These are phyloP conservation scores for Phytophthora hibernalis DNA, from an alignment of 352 stramenopile species.

Conservation along the genomic window DNA sequence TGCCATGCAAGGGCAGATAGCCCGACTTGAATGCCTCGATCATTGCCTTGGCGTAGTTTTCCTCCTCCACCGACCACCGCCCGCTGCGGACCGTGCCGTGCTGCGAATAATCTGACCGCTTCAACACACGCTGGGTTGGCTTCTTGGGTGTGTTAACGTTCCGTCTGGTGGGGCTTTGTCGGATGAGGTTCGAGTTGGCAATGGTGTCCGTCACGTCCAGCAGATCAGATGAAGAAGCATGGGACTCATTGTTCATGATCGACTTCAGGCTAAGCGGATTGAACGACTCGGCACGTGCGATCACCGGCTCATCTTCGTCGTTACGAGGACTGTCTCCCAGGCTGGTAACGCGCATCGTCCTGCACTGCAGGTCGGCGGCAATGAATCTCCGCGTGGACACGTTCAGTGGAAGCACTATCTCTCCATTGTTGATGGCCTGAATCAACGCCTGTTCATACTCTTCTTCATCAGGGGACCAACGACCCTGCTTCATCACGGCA, in stretches of 20 bases:
- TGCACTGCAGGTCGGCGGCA: conserved; percentile 64
- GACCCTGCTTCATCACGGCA: conserved; percentile 54
- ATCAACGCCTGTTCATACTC: conserved; percentile 66
- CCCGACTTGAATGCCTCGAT: conserved; percentile 81
- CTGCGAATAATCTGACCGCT: conserved; percentile 84
- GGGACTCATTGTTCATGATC: conserved; percentile 79
- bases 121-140: conserved; percentile 59
- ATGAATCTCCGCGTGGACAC: conserved; percentile 67
- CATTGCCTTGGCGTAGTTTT: conserved; percentile 85
- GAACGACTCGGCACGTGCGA: conserved; percentile 43
- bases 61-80: conserved; percentile 74
- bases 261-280: conserved; percentile 73
- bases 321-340: conserved; percentile 27
- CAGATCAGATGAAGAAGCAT: conserved; percentile 21
- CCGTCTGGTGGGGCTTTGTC: conserved; percentile 31
- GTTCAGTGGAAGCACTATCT: conserved; percentile 55
- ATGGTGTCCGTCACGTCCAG: conserved; percentile 31
- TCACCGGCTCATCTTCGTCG: conserved; percentile 10
- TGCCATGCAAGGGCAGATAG: conserved; percentile 78
- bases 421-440: conserved; percentile 53
- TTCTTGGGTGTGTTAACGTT: too few species aligned
- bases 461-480: conserved; percentile 65
- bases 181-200: conserved; percentile 30
- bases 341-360: conserved; percentile 68
- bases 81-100: conserved; percentile 75